phyloP scores from a whole-genome alignment of 805 yeast genomes.

The Metschnikowia shivogae region DNA sequence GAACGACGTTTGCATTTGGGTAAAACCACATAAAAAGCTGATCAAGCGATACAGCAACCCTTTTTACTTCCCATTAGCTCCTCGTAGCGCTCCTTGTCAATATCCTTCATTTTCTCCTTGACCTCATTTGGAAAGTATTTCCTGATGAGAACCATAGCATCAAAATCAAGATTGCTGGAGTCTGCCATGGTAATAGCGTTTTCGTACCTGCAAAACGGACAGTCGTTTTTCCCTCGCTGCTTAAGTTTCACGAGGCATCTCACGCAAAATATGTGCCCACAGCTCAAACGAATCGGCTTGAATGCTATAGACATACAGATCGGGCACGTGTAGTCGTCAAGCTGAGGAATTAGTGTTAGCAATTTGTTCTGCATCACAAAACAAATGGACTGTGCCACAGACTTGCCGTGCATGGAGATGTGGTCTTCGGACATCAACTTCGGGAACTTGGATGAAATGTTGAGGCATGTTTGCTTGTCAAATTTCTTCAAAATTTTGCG shows the following conservation, averaged over 20 bases:
- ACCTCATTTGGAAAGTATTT: slow-evolving; percentile 63
- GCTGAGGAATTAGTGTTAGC: slow-evolving; percentile 59
- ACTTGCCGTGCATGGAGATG: slow-evolving; percentile 41
- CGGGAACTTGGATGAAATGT: slow-evolving; percentile 46
- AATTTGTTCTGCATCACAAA: slow-evolving; percentile 51
- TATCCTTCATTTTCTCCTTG: slow-evolving; percentile 54
- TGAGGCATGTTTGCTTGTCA: slow-evolving; percentile 64
- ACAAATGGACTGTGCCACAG: slow-evolving; percentile 53
- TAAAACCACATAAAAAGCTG: neutral
- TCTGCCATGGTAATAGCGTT: slow-evolving; percentile 56
- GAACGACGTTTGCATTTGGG: too few species aligned
- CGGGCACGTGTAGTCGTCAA: slow-evolving; percentile 74
- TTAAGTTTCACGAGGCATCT: slow-evolving; percentile 68
- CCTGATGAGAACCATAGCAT: slow-evolving; percentile 50
- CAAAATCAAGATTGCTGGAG: slow-evolving; percentile 53
- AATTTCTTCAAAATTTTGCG: slow-evolving; percentile 69
- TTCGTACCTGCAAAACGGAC: slow-evolving; percentile 63
- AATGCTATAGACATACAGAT: slow-evolving; percentile 67
- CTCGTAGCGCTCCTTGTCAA: slow-evolving; percentile 38
- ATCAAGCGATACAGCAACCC: slow-evolving; percentile 15
- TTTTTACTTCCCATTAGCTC: slow-evolving; percentile 26
- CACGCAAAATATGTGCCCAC: slow-evolving; percentile 70
- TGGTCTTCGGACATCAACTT: slow-evolving; percentile 39
- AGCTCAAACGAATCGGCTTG: slow-evolving; percentile 61
- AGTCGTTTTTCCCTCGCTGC: slow-evolving; percentile 51